A percentile compares a stretch with the other conserved stretches of the same genome.
Evolutionary conservation across 129 eudicot species (phyloP).

Genomic region (Centaurea solstitialis): DNA sequence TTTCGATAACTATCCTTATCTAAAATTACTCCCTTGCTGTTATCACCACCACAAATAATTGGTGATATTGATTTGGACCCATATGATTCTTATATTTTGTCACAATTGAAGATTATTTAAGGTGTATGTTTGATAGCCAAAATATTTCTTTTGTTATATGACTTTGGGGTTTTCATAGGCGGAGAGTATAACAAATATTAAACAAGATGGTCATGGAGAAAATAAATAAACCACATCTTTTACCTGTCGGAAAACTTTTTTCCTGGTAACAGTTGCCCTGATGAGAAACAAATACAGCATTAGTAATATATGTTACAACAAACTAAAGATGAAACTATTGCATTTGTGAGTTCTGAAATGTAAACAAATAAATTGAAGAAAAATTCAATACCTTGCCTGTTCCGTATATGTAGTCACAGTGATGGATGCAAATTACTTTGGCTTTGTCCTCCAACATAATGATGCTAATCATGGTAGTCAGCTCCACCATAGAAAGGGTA

Average conservation of each 20-base stretch:
- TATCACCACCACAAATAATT: not conserved
- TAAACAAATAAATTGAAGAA: not conserved
- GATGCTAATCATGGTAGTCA: slow-evolving; percentile 96
- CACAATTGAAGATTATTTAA: not conserved
- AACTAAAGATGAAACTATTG: not conserved
- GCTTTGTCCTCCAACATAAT: slow-evolving; percentile 93
- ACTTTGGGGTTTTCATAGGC: not conserved
- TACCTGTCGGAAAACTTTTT: slow-evolving; percentile 83
- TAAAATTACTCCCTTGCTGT: too few relatives aligned
- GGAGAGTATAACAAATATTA: not conserved
- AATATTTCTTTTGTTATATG: not conserved
- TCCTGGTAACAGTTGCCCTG: slow-evolving; percentile 90
- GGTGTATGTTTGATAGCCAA: not conserved
- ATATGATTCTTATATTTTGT: not conserved
- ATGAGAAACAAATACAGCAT: slow-evolving; percentile 21
- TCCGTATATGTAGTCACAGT: slow-evolving; percentile 91
- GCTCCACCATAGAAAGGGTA: slow-evolving; percentile 94
- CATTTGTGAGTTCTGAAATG: not conserved
- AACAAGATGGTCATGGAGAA: not conserved
- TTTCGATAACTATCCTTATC: too few relatives aligned
- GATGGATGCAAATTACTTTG: slow-evolving; percentile 92
- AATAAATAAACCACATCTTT: not conserved
- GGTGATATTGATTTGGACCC: not conserved
- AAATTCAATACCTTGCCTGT: slow-evolving; percentile 77
- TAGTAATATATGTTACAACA: slow-evolving; percentile 4